Evolutionary conservation across 768 basidiomycete species (phyloP), one percentile per base, ranked within the genome.

Genomic region (Trichaptum fuscoviolaceum): DNA sequence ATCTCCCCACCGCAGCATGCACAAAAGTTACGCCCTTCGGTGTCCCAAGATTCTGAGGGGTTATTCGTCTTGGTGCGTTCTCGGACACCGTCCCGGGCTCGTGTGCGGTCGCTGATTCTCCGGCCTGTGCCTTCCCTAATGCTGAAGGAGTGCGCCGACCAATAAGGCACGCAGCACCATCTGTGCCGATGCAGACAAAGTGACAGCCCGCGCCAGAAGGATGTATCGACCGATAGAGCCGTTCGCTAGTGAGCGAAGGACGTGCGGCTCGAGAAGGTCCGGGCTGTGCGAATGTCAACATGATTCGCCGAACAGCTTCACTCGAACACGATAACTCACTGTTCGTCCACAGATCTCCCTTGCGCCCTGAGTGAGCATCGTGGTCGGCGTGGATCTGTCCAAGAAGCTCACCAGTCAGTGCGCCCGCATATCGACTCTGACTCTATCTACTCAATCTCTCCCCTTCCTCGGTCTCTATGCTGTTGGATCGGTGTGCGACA

Each of bases 381-480:
- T 7, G 58, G 27, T 7, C 23, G 27, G 58, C n/a, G 7, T 7
- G 58, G 27, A 7, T 17, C 7, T 36, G 58, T 60, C n/a, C 58
- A 60, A 60, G 63, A 69, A 69, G 81, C 87, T 74, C 74, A 95
- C 93, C 93, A 95, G 77, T 93, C 90, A 25, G 90, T 93, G 64
- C 93, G 93, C 64, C 93, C 93, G 72, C 89, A 91, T 70, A 95
- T 88, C 70, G 93, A 77, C 57, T 93, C 93, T 96, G n/a, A n/a
- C n/a, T n/a, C n/a, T n/a, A n/a, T 74, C 78, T 73, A 69, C 83
- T 83, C 83, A 83, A 84, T 69, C 17, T 36, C 7, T 17, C 17
- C 17, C 17, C 17, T 7, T 36, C 35, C 17, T 36, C 7, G 7
- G 35, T 36, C 35, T 7, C 17, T 36, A 17, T 17, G 35, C 35